Base-by-base conservation (phyloP, 495 filamentous ascomycete genomes). In the Pyrenopolyporus hunteri region DNA sequence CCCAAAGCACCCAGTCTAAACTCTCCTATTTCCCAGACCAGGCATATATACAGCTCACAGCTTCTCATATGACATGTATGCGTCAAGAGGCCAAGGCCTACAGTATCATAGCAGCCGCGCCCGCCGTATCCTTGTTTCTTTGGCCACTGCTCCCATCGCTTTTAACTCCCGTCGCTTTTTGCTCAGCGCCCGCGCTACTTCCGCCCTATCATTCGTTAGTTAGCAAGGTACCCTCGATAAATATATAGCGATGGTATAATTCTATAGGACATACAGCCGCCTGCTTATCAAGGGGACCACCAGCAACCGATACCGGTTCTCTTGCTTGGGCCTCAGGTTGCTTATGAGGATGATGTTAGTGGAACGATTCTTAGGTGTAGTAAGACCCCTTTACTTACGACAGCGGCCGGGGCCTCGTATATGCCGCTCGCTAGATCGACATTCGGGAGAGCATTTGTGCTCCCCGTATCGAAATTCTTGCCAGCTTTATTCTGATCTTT, bases 401-500 rank as follows among this genome's bases (percentile, higher is more conserved):
- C n/a, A 6, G 17, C 39, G 22, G 42, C n/a, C 6, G 57, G 49
- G 4, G 57, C 57, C n/a, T 54, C 57, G 14, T 47, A 54, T 29
- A 61, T 54, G 14, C 57, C 57, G 13, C 49, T 48, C 3, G 32
- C 40, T 3, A 60, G 46, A 40, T 60, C 57, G 16, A 48, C 49
- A 39, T n/a, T 60, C 13, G 49, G 32, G 11, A 60, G n/a, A 16
- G 57, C 57, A 26, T 54, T 47, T 1, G 19, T 47, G 16, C 48
- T 54, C 5, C 57, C 57, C 4, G 16, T 31, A 16, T 60, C 57
- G n/a, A 60, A 54, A 17, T 23, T 47, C 33, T 54, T 54, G n/a
- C 48, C 26, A 19, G 57, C 40, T n/a, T 60, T 60, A 14, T 19
- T 59, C 32, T 52, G 48, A 17, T 60, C 35, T 28, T 60, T 47